Conservation (phyloP, 495 filamentous ascomycete species). For the Xylaria scruposa region DNA sequence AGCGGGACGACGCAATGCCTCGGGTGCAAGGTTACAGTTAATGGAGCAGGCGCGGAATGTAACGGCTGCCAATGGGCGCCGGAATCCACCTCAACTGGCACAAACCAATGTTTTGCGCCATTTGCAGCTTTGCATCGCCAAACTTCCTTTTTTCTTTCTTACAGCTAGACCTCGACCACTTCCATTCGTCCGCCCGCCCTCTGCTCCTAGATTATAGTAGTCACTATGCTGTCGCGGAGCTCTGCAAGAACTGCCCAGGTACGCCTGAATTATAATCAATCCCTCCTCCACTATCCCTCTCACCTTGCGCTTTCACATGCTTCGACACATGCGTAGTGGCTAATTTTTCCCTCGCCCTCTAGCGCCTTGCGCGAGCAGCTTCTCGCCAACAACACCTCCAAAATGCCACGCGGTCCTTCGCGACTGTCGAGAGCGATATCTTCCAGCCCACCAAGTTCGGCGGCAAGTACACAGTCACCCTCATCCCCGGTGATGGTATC, state of each 20-base stretch:
- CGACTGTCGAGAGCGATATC: conserved; percentile 84
- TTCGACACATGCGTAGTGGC: conserved; percentile 33
- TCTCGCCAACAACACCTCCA: conserved; percentile 54
- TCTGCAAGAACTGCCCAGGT: conserved; percentile 59
- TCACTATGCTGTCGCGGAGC: conserved; percentile 66
- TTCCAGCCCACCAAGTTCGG: conserved; percentile 99
- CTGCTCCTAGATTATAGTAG: conserved; percentile 7
- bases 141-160: conserved; percentile 29
- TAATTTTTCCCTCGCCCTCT: conserved; percentile 30
- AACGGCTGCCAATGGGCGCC: conserved; percentile 33
- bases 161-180: conserved; percentile 11
- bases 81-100: conserved; percentile 24
- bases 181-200: conserved; percentile 24
- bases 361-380: conserved; percentile 65
- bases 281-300: conserved; percentile 24
- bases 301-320: conserved; percentile 38
- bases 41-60: conserved; percentile 39
- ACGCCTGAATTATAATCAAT: conserved; percentile 28
- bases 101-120: conserved; percentile 39
- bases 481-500: conserved; percentile 98
- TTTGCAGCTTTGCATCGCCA: conserved; percentile 34
- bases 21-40: conserved; percentile 17
- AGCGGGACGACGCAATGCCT: conserved; percentile 11
- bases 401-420: conserved; percentile 59
- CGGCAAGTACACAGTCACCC: conserved; percentile 97